phyloP scores from a whole-genome alignment of 257 asterid species.

The Ilex aquifolium region DNA sequence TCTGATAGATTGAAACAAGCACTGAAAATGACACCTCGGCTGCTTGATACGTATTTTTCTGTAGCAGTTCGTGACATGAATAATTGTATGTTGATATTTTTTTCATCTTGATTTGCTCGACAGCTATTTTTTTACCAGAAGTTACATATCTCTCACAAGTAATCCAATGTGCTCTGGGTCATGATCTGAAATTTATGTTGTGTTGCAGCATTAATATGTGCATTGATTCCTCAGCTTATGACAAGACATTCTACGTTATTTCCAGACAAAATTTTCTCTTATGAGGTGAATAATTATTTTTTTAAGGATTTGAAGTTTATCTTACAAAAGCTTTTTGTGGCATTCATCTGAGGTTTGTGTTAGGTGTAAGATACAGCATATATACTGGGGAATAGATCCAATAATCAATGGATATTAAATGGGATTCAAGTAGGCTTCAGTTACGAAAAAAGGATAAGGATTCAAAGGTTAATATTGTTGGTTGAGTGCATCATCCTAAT shows the following conservation, averaged over 20 bases:
- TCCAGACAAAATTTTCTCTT: conserved; percentile 66
- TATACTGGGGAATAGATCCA: no score
- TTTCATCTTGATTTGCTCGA: conserved; percentile 5
- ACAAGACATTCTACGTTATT: conserved; percentile 73
- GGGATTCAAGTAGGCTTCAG: no score
- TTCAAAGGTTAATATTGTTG: no score
- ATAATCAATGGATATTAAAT: no score
- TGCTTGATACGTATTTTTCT: conserved; percentile 67
- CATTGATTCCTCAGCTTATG: conserved; percentile 80
- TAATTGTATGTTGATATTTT: conserved; percentile 45
- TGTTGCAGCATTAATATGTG: conserved; percentile 72
- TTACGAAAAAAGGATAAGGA: no score
- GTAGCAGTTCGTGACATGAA: conserved; percentile 61
- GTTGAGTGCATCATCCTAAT: no score
- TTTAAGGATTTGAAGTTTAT: no score
- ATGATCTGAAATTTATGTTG: not conserved
- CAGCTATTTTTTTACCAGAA: not conserved
- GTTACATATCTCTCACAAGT: not conserved
- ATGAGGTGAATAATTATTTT: conserved; percentile 47
- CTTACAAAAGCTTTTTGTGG: not conserved
- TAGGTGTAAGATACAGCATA: no score
- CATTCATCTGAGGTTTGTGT: no score
- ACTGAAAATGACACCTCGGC: conserved; percentile 67
- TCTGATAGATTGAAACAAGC: conserved; percentile 80
- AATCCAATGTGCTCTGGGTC: not conserved